Evolutionary conservation across 2,329 filamentous ascomycete species (phyloP).

Genomic region (Apiospora arundinis): DNA sequence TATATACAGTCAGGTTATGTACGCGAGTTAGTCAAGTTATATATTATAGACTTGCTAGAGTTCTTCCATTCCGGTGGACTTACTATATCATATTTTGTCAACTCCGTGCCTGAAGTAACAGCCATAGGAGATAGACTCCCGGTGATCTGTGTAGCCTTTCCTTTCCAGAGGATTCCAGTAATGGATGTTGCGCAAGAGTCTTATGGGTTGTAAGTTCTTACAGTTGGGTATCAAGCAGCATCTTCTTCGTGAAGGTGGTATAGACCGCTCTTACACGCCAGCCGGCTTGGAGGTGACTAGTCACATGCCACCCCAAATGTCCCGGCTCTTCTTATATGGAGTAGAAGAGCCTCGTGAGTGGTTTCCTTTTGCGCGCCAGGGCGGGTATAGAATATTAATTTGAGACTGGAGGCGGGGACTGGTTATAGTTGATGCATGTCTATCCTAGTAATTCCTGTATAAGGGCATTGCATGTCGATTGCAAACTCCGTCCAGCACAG

Average conservation of each 20-base stretch:
- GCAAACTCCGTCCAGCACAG: not conserved
- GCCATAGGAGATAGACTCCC: not conserved
- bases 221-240: not conserved
- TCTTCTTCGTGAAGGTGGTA: not conserved
- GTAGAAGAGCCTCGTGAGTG: not conserved
- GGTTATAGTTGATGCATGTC: not conserved
- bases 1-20: not conserved
- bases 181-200: not conserved
- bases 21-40: not conserved
- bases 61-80: not conserved
- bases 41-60: not conserved
- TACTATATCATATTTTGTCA: not conserved
- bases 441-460: not conserved
- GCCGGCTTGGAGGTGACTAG: not conserved
- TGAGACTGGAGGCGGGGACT: not conserved
- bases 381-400: not conserved
- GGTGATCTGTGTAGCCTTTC: not conserved
- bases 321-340: not conserved
- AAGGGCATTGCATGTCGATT: not conserved
- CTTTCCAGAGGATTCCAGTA: not conserved
- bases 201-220: not conserved
- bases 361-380: not conserved
- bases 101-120: not conserved
- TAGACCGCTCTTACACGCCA: slow-evolving; percentile 1
- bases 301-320: not conserved